Base-by-base conservation (phyloP, 2,329 filamentous ascomycete genomes). In the Ophiocordyceps camponoti-rufipedis region DNA sequence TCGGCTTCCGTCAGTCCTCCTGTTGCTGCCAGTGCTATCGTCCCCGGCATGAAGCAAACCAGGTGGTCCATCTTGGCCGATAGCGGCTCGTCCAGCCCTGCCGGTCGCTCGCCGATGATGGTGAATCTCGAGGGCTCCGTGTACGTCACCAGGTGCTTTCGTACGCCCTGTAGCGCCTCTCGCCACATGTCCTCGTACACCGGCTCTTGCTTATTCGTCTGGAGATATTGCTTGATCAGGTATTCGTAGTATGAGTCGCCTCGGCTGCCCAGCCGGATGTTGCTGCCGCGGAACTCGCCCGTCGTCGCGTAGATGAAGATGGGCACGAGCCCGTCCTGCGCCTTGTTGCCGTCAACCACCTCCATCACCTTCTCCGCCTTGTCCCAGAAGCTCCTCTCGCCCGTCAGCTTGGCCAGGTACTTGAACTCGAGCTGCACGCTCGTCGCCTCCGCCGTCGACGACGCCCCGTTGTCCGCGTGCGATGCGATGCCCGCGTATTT, bases 191-290 rank as follows among this genome's bases (percentile, higher is more conserved):
- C 84, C 51, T 80, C 71, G 62, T 98, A 98, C 14, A 96, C 66
- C 0, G 78, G 71, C 60, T 98, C 89, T 56, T 88, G 72, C 58
- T 83, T 78, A 47, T 84, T 85, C 12, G 91, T 98, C 62, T 98
- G 91, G 18, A 95, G 71, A 59, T 94, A 96, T 61, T 98, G 91
- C 67, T 98, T 98, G 69, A 96, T 93, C 44, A 98, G 76, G 61
- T 98, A 98, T 65, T 98, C 86, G 64, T 98, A 98, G 65, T 96
- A 98, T 43, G 88, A 95, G 66, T 98, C 91, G 42, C 91, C 91
- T 49, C 91, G 78, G 59, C 86, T 95, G 38, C 91, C 91, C 19
- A 96, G 72, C 16, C 91, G 83, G 55, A 98, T 89, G 57, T 95
- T 94, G 18, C 78, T 65, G 18, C 85, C 86, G 44, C 77, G 74